A percentile compares a stretch with the other conserved stretches of the same genome.
phyloP scores from a whole-genome alignment of 2,329 filamentous ascomycete species.

The Fusarium humuli region DNA sequence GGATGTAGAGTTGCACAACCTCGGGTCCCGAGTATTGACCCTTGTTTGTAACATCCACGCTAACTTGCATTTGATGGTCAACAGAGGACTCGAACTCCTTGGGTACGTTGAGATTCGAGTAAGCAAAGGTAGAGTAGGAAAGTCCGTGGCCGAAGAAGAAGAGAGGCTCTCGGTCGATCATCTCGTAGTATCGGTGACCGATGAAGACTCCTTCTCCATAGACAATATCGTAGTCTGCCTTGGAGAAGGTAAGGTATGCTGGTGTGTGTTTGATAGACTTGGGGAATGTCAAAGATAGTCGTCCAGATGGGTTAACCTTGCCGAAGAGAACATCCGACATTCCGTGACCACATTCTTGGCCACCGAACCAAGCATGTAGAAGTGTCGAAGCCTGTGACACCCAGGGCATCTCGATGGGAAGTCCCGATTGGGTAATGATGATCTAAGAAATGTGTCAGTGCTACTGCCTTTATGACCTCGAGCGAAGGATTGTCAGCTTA shows the following conservation, averaged over 20 bases:
- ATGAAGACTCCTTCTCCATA: conserved; percentile 81
- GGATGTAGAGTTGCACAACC: conserved; percentile 36
- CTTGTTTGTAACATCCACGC: conserved; percentile 25
- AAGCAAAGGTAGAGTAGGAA: conserved; percentile 75
- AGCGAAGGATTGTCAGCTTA: conserved; percentile 54
- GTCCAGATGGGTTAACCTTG: conserved; percentile 56
- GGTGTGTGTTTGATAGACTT: conserved; percentile 73
- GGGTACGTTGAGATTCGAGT: conserved; percentile 47
- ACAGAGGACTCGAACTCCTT: background rate
- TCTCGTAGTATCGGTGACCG: conserved; percentile 78
- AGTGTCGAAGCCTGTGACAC: conserved; percentile 49
- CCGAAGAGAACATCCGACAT: conserved; percentile 46
- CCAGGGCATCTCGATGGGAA: conserved; percentile 59
- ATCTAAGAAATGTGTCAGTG: conserved; percentile 2
- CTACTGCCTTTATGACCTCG: too few species aligned
- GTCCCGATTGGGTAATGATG: conserved; percentile 55
- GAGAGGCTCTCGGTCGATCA: conserved; percentile 56
- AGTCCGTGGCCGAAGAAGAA: conserved; percentile 79
- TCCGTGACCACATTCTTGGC: conserved; percentile 45
- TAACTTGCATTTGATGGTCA: conserved; percentile 25
- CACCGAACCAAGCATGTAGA: conserved; percentile 46
- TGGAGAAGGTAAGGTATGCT: conserved; percentile 73
- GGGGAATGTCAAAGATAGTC: conserved; percentile 75
- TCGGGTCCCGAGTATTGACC: conserved; percentile 22
- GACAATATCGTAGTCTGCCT: conserved; percentile 72